Base-by-base conservation (phyloP, 2,329 filamentous ascomycete genomes). In the Eurotiales sp. region DNA sequence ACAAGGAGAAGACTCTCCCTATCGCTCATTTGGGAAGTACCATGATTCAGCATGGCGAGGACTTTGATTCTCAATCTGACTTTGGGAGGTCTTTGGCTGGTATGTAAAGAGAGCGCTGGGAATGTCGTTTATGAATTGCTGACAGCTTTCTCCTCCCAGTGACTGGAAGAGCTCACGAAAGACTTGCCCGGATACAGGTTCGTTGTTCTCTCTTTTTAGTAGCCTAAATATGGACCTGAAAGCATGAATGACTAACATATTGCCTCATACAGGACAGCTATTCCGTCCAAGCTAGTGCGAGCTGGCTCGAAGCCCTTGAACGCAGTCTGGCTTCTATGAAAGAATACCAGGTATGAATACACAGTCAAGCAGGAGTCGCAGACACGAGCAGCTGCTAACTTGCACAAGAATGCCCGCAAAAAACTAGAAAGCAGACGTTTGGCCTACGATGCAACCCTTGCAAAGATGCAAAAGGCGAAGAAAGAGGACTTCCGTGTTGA, bases 251-350 rank as follows among this genome's bases (percentile, higher is more conserved):
- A 7, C 8, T 36, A 8, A 36, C n/a, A n/a, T 14, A 8, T 36
- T 21, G 11, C 19, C 11, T 23, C 25, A 3, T 14, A n/a, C n/a
- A 53, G 70, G 92, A 96, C 67, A 83, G 78, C 21, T 96, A 92
- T 64, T 83, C 90, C 41, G 78, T 82, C 29, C 82, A 88, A 61
- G 86, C 90, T 56, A 95, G 87, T 14, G 80, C 83, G 29, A 87
- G 82, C 66, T 96, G 92, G 92, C 78, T 95, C 52, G 90, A 96
- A 68, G 90, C 88, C n/a, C 76, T 96, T 19, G 92, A 97, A 69
- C 80, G 90, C 58, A 95, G 87, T 22, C 72, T 96, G 47, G 85
- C 89, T 30, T 93, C 96, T 79, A 92, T 97, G 89, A 96, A 95
- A 69, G 93, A 97, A 65, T 97, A 96, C 63, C 90, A 96, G 80